Conservation (phyloP, 2,329 filamentous ascomycete genomes). For the Thielaviopsis euricoi region DNA sequence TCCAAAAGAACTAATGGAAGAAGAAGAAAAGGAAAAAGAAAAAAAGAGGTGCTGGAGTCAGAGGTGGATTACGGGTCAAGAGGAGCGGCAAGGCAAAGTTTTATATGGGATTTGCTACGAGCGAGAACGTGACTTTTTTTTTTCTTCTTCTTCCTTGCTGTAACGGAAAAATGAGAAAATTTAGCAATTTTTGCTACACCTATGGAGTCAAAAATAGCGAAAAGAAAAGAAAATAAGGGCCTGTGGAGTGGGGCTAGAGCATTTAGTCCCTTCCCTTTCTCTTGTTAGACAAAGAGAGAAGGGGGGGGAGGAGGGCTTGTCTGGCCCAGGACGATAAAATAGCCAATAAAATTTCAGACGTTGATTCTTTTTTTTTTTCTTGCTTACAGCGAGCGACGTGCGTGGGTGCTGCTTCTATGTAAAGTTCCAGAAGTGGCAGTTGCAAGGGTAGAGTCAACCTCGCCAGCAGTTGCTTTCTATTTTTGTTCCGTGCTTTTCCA, state of each 20-base stretch:
- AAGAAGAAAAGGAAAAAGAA: not conserved
- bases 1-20: not conserved
- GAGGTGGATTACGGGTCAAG: not conserved
- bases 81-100: conserved; percentile 9
- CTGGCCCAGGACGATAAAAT: not conserved
- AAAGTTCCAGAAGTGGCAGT: not conserved
- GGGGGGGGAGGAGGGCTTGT: not conserved
- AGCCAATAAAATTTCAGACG: not conserved
- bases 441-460: too few species aligned
- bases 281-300: not conserved
- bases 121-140: not conserved
- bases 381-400: too few species aligned
- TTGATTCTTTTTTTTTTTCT: not conserved
- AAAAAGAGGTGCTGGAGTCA: not conserved
- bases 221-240: conserved; percentile 10
- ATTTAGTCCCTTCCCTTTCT: not conserved
- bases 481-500: not conserved
- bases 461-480: not conserved
- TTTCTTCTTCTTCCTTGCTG: not conserved
- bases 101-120: conserved; percentile 8
- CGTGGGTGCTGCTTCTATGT: not conserved
- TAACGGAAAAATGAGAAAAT: not conserved
- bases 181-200: not conserved
- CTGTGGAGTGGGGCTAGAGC: conserved; percentile 11
- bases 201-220: not conserved